These are phyloP conservation scores for Gossypium bickii DNA, from an alignment of 345 rosid genomes.

Conservation along the genomic window DNA sequence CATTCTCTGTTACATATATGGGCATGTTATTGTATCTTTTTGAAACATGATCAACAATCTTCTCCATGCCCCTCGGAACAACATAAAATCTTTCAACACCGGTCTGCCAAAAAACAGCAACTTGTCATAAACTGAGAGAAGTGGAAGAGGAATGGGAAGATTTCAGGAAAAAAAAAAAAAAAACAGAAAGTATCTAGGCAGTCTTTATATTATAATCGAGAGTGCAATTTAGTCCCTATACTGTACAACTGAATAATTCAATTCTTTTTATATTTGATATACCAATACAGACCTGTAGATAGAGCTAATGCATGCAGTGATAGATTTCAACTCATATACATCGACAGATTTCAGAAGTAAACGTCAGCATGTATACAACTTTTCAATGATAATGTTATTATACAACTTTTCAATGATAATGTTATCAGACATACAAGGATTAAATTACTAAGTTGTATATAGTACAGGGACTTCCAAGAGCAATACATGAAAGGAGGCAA, in stretches of 20 bases:
- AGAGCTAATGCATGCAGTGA: not conserved
- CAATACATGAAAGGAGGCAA: not conserved
- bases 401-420: too few relatives aligned
- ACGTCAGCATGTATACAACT: too few relatives aligned
- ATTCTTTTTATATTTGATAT: too few relatives aligned
- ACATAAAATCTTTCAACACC: conserved; percentile 31
- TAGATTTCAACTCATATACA: not conserved
- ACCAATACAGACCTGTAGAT: too few relatives aligned
- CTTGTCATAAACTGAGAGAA: not conserved
- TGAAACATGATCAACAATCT: conserved; percentile 27
- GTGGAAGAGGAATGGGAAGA: too few relatives aligned
- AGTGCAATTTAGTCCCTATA: not conserved
- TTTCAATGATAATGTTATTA: too few relatives aligned
- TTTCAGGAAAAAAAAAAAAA: not conserved
- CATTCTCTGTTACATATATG: conserved; percentile 41
- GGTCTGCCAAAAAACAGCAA: conserved; percentile 19
- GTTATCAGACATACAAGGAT: too few relatives aligned
- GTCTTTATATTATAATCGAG: not conserved
- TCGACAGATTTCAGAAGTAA: too few relatives aligned
- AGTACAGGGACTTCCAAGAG: not conserved
- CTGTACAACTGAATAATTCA: too few relatives aligned
- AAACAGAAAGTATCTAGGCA: not conserved
- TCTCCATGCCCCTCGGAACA: conserved; percentile 47
- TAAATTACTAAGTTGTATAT: too few relatives aligned
- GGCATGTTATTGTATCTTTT: conserved; percentile 46